Conservation (phyloP, 345 rosid genomes). For the Arabis alpina region DNA sequence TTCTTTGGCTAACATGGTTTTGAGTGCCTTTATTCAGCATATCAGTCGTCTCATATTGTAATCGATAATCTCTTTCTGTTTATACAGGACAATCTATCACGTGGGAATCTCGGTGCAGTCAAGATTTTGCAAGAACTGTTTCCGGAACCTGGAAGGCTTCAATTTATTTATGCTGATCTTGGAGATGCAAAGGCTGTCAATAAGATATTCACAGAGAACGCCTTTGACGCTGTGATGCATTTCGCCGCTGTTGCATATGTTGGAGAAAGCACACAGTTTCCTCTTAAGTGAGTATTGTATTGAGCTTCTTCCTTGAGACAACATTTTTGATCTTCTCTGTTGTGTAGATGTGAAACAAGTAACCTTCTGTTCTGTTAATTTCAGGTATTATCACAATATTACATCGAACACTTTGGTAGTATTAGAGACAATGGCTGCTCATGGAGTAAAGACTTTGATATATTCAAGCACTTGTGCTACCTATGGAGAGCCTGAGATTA, state of each 20-base stretch:
- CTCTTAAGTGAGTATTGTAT: slow-evolving; percentile 52
- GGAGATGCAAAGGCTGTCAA: slow-evolving; percentile 65
- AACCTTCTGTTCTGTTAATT: slow-evolving; percentile 14
- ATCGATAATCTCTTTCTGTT: neutral
- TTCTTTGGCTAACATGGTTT: slow-evolving; percentile 20
- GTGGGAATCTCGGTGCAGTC: slow-evolving; percentile 70
- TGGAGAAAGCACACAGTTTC: slow-evolving; percentile 69
- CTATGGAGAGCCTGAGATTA: slow-evolving; percentile 67
- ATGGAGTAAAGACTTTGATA: slow-evolving; percentile 62
- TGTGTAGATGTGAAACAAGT: slow-evolving; percentile 27
- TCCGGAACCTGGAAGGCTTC: slow-evolving; percentile 71
- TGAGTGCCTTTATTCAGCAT: neutral
- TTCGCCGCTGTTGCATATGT: slow-evolving; percentile 80
- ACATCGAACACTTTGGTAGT: slow-evolving; percentile 65
- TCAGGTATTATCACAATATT: slow-evolving; percentile 70
- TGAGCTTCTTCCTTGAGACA: neutral
- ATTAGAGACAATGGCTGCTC: slow-evolving; percentile 64
- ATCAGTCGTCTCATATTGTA: neutral
- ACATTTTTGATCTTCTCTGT: neutral
- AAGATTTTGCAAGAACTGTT: slow-evolving; percentile 57
- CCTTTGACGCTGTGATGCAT: slow-evolving; percentile 68
- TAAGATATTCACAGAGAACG: slow-evolving; percentile 56
- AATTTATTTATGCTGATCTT: slow-evolving; percentile 65
- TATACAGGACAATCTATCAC: slow-evolving; percentile 69
- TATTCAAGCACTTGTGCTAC: slow-evolving; percentile 83